Evolutionary conservation across 305 asterid species (phyloP).

Genomic region (Fraxinus platypoda): DNA sequence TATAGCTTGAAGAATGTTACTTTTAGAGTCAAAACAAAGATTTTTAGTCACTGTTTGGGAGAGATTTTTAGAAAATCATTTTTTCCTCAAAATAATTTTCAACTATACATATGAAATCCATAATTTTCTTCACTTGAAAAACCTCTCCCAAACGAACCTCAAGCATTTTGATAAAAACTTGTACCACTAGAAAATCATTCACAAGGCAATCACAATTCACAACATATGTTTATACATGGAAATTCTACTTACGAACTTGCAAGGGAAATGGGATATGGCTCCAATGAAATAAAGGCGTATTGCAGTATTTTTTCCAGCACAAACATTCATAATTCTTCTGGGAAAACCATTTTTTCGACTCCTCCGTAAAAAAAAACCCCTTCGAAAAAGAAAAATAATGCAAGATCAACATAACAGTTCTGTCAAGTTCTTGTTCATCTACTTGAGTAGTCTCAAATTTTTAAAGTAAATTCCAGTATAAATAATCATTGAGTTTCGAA

Average conservation of each 20-base stretch:
- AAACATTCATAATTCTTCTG: neutral
- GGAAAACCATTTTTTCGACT: neutral
- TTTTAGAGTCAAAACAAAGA: neutral
- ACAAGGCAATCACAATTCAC: neutral
- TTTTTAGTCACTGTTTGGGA: neutral
- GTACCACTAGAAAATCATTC: neutral
- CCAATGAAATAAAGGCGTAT: neutral
- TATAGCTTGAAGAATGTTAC: neutral
- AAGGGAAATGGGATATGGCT: neutral
- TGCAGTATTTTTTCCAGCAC: neutral
- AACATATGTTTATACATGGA: neutral
- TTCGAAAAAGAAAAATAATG: neutral
- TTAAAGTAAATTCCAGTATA: neutral
- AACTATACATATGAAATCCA: neutral
- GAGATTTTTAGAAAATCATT: too few relatives aligned
- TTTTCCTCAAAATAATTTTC: neutral
- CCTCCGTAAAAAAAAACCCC: neutral
- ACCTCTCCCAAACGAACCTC: neutral
- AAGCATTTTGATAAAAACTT: neutral
- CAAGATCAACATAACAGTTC: neutral
- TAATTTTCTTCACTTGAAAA: neutral
- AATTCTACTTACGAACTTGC: neutral
- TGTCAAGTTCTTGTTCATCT: neutral
- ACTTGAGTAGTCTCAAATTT: neutral
- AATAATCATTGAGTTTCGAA: neutral